Base-by-base conservation (phyloP, 495 filamentous ascomycete genomes). In the Aspergillus bridgeri region DNA sequence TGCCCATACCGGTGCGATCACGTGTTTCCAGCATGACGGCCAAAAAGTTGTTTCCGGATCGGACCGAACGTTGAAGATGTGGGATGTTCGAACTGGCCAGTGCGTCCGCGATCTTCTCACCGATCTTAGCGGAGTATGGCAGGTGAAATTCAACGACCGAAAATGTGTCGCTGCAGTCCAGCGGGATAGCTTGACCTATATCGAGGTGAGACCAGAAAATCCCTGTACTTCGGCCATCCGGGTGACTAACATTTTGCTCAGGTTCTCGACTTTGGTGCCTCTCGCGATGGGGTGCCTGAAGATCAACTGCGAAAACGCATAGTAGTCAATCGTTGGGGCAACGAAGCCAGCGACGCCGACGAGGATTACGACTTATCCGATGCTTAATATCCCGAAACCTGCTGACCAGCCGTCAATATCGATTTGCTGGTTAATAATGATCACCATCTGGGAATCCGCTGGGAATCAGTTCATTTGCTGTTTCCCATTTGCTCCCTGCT, bases 21-120 rank as follows among this genome's bases (percentile, higher is more conserved):
- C 94, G 17, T 99, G 94, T 73, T 99, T 99, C 74, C 95, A 98
- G 69, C 94, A 99, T 63, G 94, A 99, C 68, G 92, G 87, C 0
- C 88, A 93, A 60, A 99, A 98, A 64, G 92, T 99, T 49, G 93
- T 99, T 53, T 96, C 91, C 42, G 94, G 94, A 44, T 95, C 90
- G 51, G 94, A 99, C 70, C 85, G 92, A 63, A 96, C 91, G 20
- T 75, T 99, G 59, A 99, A 99, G 78, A 95, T 99, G 91, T 99
- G 95, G 95, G 91, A 98, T 71, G 87, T 96, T 38, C 83, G 86
- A 61, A 94, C 85, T 22, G 94, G 94, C 51, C 90, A 96, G 54
- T 96, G 91, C 71, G 87, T 96, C 44, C 86, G 92, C 57, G 94
- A 99, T 75, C 83, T 99, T 23, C 81, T 99, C 61, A 96, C 90